Evolutionary conservation across 2,329 filamentous ascomycete genomes (phyloP), one percentile per base, ranked within the genome.

Genomic region (Cadophora luteo-olivacea): DNA sequence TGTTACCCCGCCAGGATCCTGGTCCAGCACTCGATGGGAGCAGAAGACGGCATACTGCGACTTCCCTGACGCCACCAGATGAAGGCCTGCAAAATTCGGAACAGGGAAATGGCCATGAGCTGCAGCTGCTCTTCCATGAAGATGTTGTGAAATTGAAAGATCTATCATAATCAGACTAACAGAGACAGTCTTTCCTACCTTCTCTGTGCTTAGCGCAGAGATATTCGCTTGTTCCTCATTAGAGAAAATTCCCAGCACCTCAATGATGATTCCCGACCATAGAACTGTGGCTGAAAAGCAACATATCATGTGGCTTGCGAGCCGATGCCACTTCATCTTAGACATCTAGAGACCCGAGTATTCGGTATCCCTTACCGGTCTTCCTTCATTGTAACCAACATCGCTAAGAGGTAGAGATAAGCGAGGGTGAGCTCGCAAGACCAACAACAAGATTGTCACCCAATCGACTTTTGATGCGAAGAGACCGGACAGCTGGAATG

Each of bases 261-360:
- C 9, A 2, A 38, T 38, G 7, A 11, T 38, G 7, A 1, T 45
- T 14, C 36, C 12, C 41, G 3, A 16, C 41, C 12, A 45, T 1
- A 19, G 41, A 16, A 16, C 4, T 45, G 41, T 45, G 41, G 41
- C 16, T 16, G 41, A 16, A 19, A 16, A 45, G 14, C 41, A 45
- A 19, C 4, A 54, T 32, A 11, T 54, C 12, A 32, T 29, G 14
- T 38, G 36, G 36, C 36, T 38, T 38, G 36, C 8, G 36, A 38
- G 36, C 36, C 8, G 36, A 38, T 38, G 36, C 36, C 36, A 38
- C 12, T 14, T 38, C 36, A 38, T 38, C 51, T 25, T 12, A 29
- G 24, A 54, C 51, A 54, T 16, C 22, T 54, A 24, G 24, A 54
- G 29, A 33, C 52, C 29, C 52, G 52, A 55, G 52, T 55, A 33